Evolutionary conservation across 192 early-diverging fungal genomes (phyloP).

Genomic region (Backusella luteola): DNA sequence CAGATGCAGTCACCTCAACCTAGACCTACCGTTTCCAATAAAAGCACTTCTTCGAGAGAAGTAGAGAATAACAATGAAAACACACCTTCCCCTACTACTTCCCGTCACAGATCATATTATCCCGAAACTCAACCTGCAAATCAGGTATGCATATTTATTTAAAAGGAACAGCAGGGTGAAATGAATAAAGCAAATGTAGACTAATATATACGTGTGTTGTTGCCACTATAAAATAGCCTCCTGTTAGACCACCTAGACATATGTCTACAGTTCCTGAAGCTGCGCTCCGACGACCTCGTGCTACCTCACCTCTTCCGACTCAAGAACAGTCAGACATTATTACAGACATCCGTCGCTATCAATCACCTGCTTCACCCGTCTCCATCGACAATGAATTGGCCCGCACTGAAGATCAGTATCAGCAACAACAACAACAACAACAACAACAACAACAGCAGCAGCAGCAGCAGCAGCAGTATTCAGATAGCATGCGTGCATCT

Average conservation of each 20-base stretch:
- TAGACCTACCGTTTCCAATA: neutral
- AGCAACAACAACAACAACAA: neutral
- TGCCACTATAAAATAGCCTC: neutral
- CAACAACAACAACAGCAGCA: neutral
- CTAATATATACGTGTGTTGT: neutral
- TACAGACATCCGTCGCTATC: conserved; percentile 3
- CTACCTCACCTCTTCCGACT: conserved; percentile 18
- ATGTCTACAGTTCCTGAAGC: conserved; percentile 28
- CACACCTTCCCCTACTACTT: neutral
- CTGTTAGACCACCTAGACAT: conserved; percentile 17
- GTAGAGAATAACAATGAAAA: neutral
- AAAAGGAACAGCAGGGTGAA: neutral
- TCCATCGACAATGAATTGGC: neutral
- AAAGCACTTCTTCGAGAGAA: neutral
- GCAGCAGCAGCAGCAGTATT: neutral
- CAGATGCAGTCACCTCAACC: neutral
- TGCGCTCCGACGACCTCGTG: conserved; percentile 23
- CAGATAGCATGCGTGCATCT: neutral
- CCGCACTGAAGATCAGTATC: neutral
- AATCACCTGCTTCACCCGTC: neutral
- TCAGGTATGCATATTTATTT: neutral
- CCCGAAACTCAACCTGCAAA: conserved; percentile 6
- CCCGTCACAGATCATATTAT: conserved; percentile 15
- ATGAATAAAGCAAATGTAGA: neutral
- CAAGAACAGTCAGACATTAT: neutral